These are phyloP conservation scores for Auriscalpium vulgare DNA, from an alignment of 768 basidiomycete species.

Conservation along the genomic window DNA sequence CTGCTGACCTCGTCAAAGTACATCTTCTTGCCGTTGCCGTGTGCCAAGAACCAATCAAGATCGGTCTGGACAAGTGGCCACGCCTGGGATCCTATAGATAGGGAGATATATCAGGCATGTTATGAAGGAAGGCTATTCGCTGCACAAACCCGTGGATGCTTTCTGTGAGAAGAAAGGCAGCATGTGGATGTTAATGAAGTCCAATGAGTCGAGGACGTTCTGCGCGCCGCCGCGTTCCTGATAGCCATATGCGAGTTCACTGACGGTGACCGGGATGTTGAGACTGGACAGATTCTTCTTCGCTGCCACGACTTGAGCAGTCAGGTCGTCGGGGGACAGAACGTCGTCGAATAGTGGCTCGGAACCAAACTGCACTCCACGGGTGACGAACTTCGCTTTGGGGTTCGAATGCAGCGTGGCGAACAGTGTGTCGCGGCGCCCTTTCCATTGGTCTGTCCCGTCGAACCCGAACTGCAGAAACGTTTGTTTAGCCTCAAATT, in stretches of 20 bases:
- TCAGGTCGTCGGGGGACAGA: slow-evolving; percentile 39
- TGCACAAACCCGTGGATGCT: slow-evolving; percentile 44
- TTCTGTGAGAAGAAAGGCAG: slow-evolving; percentile 56
- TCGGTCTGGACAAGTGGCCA: slow-evolving; percentile 58
- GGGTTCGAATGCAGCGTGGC: slow-evolving; percentile 21
- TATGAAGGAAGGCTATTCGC: too few species aligned
- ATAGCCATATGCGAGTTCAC: slow-evolving; percentile 30
- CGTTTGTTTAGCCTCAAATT: not conserved
- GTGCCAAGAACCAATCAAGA: slow-evolving; percentile 58
- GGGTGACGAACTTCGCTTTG: slow-evolving; percentile 51
- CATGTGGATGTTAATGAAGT: slow-evolving; percentile 63
- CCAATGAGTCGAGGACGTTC: slow-evolving; percentile 49
- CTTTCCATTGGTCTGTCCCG: slow-evolving; percentile 17
- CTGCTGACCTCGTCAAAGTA: slow-evolving; percentile 55
- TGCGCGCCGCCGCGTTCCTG: slow-evolving; percentile 43
- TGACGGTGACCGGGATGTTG: slow-evolving; percentile 62
- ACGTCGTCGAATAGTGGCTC: slow-evolving; percentile 60
- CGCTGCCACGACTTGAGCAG: slow-evolving; percentile 40
- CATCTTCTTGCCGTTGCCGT: slow-evolving; percentile 65
- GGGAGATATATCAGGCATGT: too few species aligned
- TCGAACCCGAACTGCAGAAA: slow-evolving; percentile 23
- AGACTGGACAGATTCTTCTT: slow-evolving; percentile 43
- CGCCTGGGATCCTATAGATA: slow-evolving; percentile 39
- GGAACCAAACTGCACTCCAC: slow-evolving; percentile 65
- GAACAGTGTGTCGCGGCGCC: slow-evolving; percentile 20